Percentiles rank a stretch among this genome's conserved stretches.
phyloP scores from a whole-genome alignment of 2,329 filamentous ascomycete genomes.

The Daldinia sp. region DNA sequence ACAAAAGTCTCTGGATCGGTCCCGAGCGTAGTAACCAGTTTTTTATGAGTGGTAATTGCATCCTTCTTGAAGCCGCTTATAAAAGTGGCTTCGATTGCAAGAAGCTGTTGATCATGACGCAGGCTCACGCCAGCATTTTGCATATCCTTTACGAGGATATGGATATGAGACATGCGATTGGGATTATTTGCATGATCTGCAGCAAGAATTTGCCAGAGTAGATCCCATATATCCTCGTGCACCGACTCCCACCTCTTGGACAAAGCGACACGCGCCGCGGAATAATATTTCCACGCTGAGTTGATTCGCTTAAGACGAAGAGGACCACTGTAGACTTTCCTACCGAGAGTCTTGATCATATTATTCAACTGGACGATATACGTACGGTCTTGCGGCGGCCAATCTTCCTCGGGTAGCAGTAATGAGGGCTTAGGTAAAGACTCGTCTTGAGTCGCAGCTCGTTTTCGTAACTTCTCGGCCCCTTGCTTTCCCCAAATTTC shows the following conservation, averaged over 20 bases:
- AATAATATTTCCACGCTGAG: slow-evolving; percentile 59
- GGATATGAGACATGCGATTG: slow-evolving; percentile 68
- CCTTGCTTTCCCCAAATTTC: slow-evolving; percentile 44
- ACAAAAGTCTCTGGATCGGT: slow-evolving; percentile 56
- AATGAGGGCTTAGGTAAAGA: slow-evolving; percentile 11
- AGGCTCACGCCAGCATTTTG: slow-evolving; percentile 64
- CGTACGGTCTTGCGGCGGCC: slow-evolving; percentile 30
- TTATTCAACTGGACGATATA: slow-evolving; percentile 40
- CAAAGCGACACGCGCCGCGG: slow-evolving; percentile 55
- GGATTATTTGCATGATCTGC: slow-evolving; percentile 58
- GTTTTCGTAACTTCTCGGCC: slow-evolving; percentile 45
- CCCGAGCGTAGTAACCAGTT: slow-evolving; percentile 62
- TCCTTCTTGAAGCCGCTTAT: slow-evolving; percentile 66
- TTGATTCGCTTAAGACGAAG: slow-evolving; percentile 31
- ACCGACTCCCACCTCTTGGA: slow-evolving; percentile 60
- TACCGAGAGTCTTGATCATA: slow-evolving; percentile 39
- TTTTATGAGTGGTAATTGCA: slow-evolving; percentile 71
- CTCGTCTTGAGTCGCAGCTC: slow-evolving; percentile 29
- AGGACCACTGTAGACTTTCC: slow-evolving; percentile 23
- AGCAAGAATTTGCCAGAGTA: slow-evolving; percentile 71
- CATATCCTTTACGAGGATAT: slow-evolving; percentile 72
- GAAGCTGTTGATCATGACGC: slow-evolving; percentile 65
- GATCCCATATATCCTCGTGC: slow-evolving; percentile 67
- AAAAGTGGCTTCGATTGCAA: slow-evolving; percentile 74
- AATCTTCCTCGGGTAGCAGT: slow-evolving; percentile 27